A percentile compares a stretch with the other conserved stretches of the same genome.
Evolutionary conservation across 1,284 basidiomycete genomes (phyloP).

Genomic region (Irpex sp.): DNA sequence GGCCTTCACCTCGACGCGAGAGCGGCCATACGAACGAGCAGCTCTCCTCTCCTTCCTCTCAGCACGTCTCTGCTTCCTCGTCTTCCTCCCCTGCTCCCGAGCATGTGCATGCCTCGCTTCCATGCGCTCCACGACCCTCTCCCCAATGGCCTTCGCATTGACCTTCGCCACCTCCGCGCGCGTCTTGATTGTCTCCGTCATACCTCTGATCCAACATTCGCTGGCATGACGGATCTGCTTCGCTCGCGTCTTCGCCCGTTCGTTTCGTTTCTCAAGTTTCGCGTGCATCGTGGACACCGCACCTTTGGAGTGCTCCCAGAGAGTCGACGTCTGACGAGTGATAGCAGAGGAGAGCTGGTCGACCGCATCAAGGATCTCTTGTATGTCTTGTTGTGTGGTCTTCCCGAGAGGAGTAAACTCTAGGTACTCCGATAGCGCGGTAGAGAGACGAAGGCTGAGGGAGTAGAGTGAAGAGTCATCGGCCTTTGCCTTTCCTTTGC

Average conservation of each 20-base stretch:
- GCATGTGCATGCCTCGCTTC: background rate
- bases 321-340: conserved; percentile 30
- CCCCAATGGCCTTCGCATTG: conserved; percentile 39
- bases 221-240: conserved; percentile 49
- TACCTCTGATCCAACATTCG: conserved; percentile 35
- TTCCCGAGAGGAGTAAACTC: conserved; percentile 42
- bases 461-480: conserved; percentile 31
- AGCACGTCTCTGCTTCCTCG: conserved; percentile 8
- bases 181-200: conserved; percentile 36
- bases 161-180: conserved; percentile 42
- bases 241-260: conserved; percentile 53
- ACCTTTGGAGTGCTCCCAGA: conserved; percentile 40
- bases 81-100: background rate
- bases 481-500: conserved; percentile 22
- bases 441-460: conserved; percentile 40
- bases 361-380: conserved; percentile 57
- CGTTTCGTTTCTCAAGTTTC: conserved; percentile 47
- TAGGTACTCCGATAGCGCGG: conserved; percentile 44
- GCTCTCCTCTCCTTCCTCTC: background rate
- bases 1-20: background rate
- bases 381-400: conserved; percentile 44
- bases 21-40: background rate
- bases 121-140: conserved; percentile 27
- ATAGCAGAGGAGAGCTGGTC: conserved; percentile 56
- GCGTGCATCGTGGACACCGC: conserved; percentile 44